A percentile compares a stretch with the other conserved stretches of the same genome.
Evolutionary conservation across 139 green algal species (phyloP).

Genomic region (Picochlorum costavermella): DNA sequence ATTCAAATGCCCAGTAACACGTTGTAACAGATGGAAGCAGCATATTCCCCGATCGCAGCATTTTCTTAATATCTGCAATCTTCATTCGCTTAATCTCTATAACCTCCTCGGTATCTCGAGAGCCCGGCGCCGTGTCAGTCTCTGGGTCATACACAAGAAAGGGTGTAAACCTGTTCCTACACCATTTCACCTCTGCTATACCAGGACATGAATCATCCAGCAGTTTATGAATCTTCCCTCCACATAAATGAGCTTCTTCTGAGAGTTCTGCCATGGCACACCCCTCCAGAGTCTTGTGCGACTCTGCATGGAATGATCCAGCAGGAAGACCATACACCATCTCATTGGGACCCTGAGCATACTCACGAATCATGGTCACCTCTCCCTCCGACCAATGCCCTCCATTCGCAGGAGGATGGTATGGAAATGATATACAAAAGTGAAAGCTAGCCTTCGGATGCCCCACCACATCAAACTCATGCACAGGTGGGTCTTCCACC

Average conservation of each 20-base stretch:
- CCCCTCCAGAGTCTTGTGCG: slow-evolving; percentile 40
- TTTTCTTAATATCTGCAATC: slow-evolving; percentile 35
- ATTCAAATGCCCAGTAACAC: slow-evolving; percentile 50
- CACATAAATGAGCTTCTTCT: slow-evolving; percentile 68
- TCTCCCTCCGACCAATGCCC: slow-evolving; percentile 15
- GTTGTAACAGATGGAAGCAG: slow-evolving; percentile 59
- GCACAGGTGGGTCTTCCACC: slow-evolving; percentile 9
- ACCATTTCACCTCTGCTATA: slow-evolving; percentile 81
- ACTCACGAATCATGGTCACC: slow-evolving; percentile 69
- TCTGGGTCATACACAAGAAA: slow-evolving; percentile 64
- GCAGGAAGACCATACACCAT: slow-evolving; percentile 66
- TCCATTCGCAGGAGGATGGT: slow-evolving; percentile 38
- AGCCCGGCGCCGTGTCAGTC: slow-evolving; percentile 14
- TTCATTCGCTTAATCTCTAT: slow-evolving; percentile 46
- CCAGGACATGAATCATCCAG: slow-evolving; percentile 39
- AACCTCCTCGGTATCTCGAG: slow-evolving; percentile 46
- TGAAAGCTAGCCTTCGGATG: slow-evolving; percentile 58
- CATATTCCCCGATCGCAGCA: slow-evolving; percentile 53
- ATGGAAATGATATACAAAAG: slow-evolving; percentile 62
- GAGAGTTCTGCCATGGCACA: slow-evolving; percentile 58
- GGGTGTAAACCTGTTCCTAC: slow-evolving; percentile 64
- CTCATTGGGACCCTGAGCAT: slow-evolving; percentile 50
- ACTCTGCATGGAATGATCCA: slow-evolving; percentile 52
- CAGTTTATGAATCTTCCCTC: slow-evolving; percentile 58
- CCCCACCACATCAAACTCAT: slow-evolving; percentile 71